phyloP scores from a whole-genome alignment of 2,329 filamentous ascomycete species.

The Elsinoe fawcettii region DNA sequence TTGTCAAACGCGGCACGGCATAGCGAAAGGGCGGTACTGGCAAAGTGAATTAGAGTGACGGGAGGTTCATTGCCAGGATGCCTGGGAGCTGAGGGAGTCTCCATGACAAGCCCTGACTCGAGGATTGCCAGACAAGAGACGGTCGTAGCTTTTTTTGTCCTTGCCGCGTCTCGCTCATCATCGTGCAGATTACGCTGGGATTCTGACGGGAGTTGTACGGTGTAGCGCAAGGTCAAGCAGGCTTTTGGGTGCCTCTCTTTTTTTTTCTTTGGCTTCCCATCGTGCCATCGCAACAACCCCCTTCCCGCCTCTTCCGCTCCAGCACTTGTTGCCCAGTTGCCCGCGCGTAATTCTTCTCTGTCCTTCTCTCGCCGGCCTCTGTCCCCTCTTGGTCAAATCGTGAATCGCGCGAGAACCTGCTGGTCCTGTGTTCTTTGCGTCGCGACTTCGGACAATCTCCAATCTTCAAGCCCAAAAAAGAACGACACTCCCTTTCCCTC shows the following conservation, averaged over 20 bases:
- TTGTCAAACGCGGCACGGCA: conserved; percentile 13
- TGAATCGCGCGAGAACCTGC: neutral
- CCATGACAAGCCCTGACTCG: neutral
- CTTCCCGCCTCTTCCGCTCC: conserved; percentile 12
- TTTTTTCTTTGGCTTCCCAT: neutral
- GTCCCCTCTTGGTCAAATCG: neutral
- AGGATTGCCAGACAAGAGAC: neutral
- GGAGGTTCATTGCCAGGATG: neutral
- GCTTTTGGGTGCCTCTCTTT: neutral
- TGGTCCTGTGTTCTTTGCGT: neutral
- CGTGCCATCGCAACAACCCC: neutral
- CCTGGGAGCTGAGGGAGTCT: neutral
- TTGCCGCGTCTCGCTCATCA: neutral
- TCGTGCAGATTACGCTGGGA: conserved; percentile 6
- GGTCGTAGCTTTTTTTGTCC: conserved; percentile 6
- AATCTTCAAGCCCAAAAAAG: neutral
- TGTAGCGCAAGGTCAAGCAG: neutral
- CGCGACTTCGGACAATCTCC: neutral
- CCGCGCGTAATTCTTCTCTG: conserved; percentile 2
- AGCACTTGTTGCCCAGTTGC: neutral
- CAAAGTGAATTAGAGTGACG: conserved; percentile 8
- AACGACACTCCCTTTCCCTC: conserved; percentile 10
- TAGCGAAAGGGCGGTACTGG: neutral
- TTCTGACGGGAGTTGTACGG: neutral
- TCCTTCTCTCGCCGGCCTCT: neutral